Percentiles rank a stretch among this genome's conserved stretches.
Evolutionary conservation across 768 basidiomycete genomes (phyloP).

Genomic region (Lentinus tigrinus): DNA sequence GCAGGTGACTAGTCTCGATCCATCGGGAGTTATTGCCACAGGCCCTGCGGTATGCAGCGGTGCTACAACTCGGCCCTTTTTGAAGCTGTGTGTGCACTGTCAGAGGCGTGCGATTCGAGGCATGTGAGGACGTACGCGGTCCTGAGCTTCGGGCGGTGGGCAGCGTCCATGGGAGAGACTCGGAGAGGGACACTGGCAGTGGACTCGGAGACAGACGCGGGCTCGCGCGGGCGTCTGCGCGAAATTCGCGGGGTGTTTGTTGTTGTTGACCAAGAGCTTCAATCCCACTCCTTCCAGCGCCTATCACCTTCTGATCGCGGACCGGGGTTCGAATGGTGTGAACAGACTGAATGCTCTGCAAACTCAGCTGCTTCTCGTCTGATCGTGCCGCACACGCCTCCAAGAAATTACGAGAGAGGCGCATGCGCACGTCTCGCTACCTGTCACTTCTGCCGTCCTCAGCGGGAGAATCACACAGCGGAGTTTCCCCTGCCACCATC

Average conservation of each 20-base stretch:
- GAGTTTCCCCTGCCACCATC: not conserved
- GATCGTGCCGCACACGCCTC: conserved; percentile 8
- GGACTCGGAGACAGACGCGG: not conserved
- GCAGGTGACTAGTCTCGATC: conserved; percentile 78
- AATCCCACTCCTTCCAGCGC: conserved; percentile 17
- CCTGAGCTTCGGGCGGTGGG: conserved; percentile 44
- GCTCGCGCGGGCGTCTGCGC: conserved; percentile 10
- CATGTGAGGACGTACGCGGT: conserved; percentile 50
- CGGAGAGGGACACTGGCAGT: not conserved
- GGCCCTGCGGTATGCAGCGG: conserved; percentile 91
- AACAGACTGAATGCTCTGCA: conserved; percentile 8
- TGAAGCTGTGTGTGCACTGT: conserved; percentile 54
- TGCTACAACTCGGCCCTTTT: conserved; percentile 66
- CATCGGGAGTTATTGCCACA: conserved; percentile 76
- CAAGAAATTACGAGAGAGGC: not conserved
- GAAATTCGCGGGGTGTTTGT: conserved; percentile 23
- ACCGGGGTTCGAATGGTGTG: not conserved
- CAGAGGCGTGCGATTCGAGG: not conserved
- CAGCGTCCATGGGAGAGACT: conserved; percentile 26
- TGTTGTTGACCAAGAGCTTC: conserved; percentile 19
- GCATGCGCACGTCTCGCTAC: not conserved
- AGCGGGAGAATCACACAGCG: not conserved
- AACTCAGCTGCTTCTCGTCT: conserved; percentile 7
- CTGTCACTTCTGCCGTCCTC: conserved; percentile 10
- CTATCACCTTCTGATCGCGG: conserved; percentile 18